Evolutionary conservation across 305 asterid genomes (phyloP).

Genomic region (Fraxinus xanthoxyloides): DNA sequence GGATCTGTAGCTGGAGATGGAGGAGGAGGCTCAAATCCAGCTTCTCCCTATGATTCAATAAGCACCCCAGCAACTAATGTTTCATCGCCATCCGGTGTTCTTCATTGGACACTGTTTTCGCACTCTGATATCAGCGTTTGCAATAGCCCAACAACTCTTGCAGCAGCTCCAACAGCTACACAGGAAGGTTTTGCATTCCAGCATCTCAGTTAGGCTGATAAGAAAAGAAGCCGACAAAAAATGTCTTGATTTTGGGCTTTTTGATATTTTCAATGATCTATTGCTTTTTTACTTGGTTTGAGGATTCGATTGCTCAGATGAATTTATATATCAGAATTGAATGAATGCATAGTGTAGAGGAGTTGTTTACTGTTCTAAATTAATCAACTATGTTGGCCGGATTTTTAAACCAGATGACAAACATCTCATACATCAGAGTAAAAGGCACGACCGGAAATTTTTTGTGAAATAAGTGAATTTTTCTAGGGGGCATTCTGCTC

Average conservation of each 20-base stretch:
- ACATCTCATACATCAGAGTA: neutral
- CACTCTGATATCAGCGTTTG: slow-evolving; percentile 72
- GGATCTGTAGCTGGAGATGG: slow-evolving; percentile 17
- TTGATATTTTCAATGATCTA: neutral
- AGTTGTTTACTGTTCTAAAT: neutral
- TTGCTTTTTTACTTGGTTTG: neutral
- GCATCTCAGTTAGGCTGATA: neutral
- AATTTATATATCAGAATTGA: neutral
- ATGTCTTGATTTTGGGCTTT: neutral
- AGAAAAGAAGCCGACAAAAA: neutral
- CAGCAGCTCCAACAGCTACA: slow-evolving; percentile 17
- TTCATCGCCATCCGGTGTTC: slow-evolving; percentile 77
- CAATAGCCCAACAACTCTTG: slow-evolving; percentile 57
- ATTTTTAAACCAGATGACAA: neutral
- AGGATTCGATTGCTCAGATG: neutral
- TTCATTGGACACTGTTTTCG: slow-evolving; percentile 49
- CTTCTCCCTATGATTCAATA: slow-evolving; percentile 45
- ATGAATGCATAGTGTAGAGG: neutral
- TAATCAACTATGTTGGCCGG: neutral
- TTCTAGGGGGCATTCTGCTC: no score
- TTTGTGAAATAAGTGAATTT: no score
- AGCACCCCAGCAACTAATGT: slow-evolving; percentile 40
- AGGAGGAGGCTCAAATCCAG: slow-evolving; percentile 24
- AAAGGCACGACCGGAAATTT: no score
- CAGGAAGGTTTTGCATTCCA: neutral